Conservation (phyloP, 345 rosid genomes). For the Pistacia integerrima region DNA sequence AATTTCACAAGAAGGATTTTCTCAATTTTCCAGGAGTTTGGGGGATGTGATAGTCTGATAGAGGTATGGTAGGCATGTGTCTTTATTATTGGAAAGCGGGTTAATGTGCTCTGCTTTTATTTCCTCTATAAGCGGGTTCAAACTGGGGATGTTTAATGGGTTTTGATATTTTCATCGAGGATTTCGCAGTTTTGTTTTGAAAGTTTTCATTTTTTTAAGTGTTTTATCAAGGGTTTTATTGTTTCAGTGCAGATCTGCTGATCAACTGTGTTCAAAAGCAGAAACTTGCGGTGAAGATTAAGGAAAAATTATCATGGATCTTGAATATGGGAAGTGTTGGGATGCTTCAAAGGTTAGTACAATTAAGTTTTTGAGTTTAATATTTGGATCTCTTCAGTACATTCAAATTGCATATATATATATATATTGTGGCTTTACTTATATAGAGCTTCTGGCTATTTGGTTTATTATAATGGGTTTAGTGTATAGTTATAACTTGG, state of each 20-base stretch:
- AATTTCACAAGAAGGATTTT: constrained; percentile 14
- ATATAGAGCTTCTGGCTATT: neutral
- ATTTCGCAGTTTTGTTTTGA: neutral
- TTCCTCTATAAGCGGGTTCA: constrained; percentile 32
- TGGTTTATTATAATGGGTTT: neutral
- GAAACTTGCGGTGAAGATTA: constrained; percentile 23
- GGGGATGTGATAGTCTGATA: constrained; percentile 35
- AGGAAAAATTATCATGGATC: constrained; percentile 55
- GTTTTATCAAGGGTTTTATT: constrained; percentile 9
- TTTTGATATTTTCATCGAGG: constrained; percentile 26
- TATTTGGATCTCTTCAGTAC: neutral
- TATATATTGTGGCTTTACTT: neutral
- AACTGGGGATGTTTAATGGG: constrained; percentile 18
- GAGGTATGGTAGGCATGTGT: constrained; percentile 54
- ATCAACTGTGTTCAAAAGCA: constrained; percentile 21
- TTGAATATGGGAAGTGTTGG: constrained; percentile 56
- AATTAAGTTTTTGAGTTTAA: constrained; percentile 11
- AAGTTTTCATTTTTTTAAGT: constrained; percentile 4
- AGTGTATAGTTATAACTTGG: constrained; percentile 8
- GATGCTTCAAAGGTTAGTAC: constrained; percentile 73
- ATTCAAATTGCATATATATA: neutral
- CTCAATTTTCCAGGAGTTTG: constrained; percentile 33
- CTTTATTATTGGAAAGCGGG: constrained; percentile 25
- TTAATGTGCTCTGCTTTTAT: constrained; percentile 50
- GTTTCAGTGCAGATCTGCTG: constrained; percentile 36